These are phyloP conservation scores for Cnidoscolus chayamansa DNA, from an alignment of 441 rosid genomes.

Conservation along the genomic window DNA sequence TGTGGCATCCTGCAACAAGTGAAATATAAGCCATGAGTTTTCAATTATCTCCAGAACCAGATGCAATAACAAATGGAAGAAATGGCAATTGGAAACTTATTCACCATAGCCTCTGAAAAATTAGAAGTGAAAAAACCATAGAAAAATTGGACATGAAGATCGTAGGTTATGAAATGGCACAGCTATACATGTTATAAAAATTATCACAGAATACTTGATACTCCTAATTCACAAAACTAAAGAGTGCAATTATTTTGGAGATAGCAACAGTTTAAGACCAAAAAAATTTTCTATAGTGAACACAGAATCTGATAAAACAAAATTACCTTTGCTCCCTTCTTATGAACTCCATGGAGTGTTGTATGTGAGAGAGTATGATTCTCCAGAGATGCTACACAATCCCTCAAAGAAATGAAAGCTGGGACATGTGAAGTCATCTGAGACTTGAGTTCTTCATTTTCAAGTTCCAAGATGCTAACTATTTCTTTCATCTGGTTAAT, in stretches of 20 bases:
- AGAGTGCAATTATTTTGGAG: no score
- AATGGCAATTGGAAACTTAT: background rate
- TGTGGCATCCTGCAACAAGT: constrained; percentile 42
- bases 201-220: background rate
- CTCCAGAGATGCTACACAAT: constrained; percentile 64
- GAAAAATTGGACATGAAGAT: background rate
- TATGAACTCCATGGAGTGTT: constrained; percentile 29
- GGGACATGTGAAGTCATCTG: constrained; percentile 50
- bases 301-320: constrained; percentile 11
- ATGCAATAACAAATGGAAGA: constrained; percentile 3
- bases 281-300: constrained; percentile 16
- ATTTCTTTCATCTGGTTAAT: constrained; percentile 57
- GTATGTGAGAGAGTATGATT: constrained; percentile 36
- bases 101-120: background rate
- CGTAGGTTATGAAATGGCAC: constrained; percentile 9
- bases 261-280: background rate
- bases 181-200: background rate
- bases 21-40: constrained; percentile 5
- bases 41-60: constrained; percentile 6
- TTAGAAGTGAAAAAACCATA: background rate
- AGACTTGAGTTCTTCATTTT: constrained; percentile 52
- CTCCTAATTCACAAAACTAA: background rate
- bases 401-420: constrained; percentile 52
- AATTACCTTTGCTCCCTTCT: constrained; percentile 47
- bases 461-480: constrained; percentile 49